Evolutionary conservation across 768 basidiomycete species (phyloP), one percentile per base, ranked within the genome.

Genomic region (Rhizopogon vesiculosus): DNA sequence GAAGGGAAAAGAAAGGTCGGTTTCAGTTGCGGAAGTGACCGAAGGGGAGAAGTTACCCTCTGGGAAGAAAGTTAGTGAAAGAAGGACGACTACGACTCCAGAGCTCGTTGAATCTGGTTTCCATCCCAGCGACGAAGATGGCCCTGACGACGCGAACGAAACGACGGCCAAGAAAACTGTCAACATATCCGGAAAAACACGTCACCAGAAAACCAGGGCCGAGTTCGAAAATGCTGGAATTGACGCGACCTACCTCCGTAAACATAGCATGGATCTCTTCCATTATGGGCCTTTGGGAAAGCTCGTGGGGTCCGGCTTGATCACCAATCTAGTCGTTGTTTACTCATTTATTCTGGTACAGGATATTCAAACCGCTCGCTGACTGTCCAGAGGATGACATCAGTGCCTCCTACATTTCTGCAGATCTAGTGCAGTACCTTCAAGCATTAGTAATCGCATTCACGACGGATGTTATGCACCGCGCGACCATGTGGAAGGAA

Each of bases 401-500:
- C 28, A 59, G 68, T 43, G 57, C 59, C n/a, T 59, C 69, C 6
- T 63, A 45, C 18, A 51, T 64, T 0, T 62, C 66, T 13, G 72
- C 73, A 0, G 69, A 76, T 7, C 74, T 80, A 10, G 66, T 89
- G 31, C 74, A 64, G 29, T 59, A 80, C 13, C 59, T 89, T 39
- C 71, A 73, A 18, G 71, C 64, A 9, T 73, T 78, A 31, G 62
- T 83, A 19, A 71, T 76, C 8, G 72, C 76, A 33, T 90, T 88
- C 60, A 72, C 78, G 15, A 75, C 76, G 7, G 74, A 79, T 39
- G 52, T 83, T 0, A 69, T 86, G 2, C 77, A 80, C 53, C 76
- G 74, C 35, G 73, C 78, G 19, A 76, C 88, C 42, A 71, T 80
- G 7, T 71, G 77, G 39, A 79, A 80, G 42, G 85, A 87, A 61